These are phyloP conservation scores for Tetracladium setigerum DNA, from an alignment of 495 filamentous ascomycete species.

Conservation along the genomic window DNA sequence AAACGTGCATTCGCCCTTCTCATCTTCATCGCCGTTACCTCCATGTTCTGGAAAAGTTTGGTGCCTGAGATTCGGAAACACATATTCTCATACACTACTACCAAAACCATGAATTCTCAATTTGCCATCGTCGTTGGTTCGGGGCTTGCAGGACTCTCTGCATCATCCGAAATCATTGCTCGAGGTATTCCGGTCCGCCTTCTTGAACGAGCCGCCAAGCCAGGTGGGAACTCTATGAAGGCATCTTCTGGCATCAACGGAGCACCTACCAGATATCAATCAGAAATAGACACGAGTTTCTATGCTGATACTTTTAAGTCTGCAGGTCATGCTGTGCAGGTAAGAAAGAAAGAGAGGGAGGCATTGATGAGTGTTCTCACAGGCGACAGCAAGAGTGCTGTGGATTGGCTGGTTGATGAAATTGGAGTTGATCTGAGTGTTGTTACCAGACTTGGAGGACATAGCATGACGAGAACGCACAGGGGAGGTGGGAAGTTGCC, in stretches of 20 bases:
- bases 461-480: conserved; percentile 45
- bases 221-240: conserved; percentile 57
- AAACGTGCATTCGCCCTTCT: conserved; percentile 2
- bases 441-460: conserved; percentile 47
- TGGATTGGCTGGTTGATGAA: conserved; percentile 43
- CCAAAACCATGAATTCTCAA: conserved; percentile 1
- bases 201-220: conserved; percentile 45
- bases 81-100: not conserved
- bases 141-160: conserved; percentile 43
- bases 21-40: conserved; percentile 4
- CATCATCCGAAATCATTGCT: conserved; percentile 37
- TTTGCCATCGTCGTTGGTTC: conserved; percentile 45
- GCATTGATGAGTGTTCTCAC: conserved; percentile 36
- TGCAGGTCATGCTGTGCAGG: conserved; percentile 18
- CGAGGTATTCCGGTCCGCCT: conserved; percentile 38
- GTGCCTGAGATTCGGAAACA: not conserved
- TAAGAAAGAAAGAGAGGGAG: conserved; percentile 24
- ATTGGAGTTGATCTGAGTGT: conserved; percentile 45
- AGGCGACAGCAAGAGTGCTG: conserved; percentile 29
- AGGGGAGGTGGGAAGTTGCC: conserved; percentile 40
- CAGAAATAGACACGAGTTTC: conserved; percentile 32
- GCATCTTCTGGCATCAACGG: conserved; percentile 58
- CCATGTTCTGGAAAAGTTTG: conserved; percentile 10
- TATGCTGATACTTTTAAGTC: conserved; percentile 46
- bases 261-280: conserved; percentile 43